phyloP scores from a whole-genome alignment of 352 stramenopile species.

The Globisporangium middletonii region DNA sequence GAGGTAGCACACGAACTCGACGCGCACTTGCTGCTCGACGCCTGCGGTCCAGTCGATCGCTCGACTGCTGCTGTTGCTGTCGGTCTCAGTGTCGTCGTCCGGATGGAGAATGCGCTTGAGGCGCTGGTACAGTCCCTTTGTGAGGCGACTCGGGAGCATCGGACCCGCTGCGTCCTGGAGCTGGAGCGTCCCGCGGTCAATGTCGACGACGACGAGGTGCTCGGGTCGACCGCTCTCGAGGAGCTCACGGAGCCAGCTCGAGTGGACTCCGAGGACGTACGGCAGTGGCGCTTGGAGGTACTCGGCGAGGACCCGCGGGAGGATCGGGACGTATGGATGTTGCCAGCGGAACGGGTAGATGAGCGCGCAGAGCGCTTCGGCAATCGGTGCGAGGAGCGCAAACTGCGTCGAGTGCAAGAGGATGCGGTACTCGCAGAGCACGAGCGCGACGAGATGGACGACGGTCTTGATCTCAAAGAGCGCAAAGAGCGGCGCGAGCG shows the following conservation, averaged over 20 bases:
- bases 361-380: conserved; percentile 67
- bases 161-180: conserved; percentile 44
- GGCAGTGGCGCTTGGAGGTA: conserved; percentile 80
- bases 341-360: conserved; percentile 86
- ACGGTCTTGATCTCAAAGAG: conserved; percentile 71
- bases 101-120: conserved; percentile 52
- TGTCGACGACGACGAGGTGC: conserved; percentile 77
- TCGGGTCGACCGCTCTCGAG: conserved; percentile 69
- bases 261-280: conserved; percentile 80
- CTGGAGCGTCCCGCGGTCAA: conserved; percentile 64
- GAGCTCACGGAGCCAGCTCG: conserved; percentile 53
- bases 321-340: conserved; percentile 79
- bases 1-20: conserved; percentile 74
- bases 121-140: conserved; percentile 35
- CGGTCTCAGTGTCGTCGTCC: background rate
- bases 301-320: conserved; percentile 74
- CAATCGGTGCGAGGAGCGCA: conserved; percentile 64
- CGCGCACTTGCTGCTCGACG: conserved; percentile 58
- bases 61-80: too few species aligned
- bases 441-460: conserved; percentile 54
- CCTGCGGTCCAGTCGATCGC: conserved; percentile 20
- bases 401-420: conserved; percentile 75
- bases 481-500: conserved; percentile 59
- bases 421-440: conserved; percentile 76
- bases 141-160: conserved; percentile 48